Evolutionary conservation across 2,329 filamentous ascomycete genomes (phyloP).

Genomic region (Neofusicoccum sp.): DNA sequence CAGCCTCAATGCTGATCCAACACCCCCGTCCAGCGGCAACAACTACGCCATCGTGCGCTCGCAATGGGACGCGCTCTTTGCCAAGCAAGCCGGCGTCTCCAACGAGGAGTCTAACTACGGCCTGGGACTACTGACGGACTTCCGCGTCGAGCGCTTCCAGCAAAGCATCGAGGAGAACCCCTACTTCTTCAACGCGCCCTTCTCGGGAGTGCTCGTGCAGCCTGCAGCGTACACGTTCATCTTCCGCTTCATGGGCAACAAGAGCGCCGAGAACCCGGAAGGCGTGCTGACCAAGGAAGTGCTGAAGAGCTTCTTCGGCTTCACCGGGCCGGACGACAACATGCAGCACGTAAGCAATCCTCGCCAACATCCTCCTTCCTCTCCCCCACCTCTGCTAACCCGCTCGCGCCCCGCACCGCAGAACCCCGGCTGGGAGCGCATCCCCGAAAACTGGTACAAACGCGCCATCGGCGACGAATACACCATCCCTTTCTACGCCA

Average conservation of each 20-base stretch:
- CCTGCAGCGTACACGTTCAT: conserved; percentile 34
- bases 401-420: background rate
- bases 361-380: background rate
- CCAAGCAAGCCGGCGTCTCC: conserved; percentile 1
- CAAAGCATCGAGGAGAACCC: conserved; percentile 1
- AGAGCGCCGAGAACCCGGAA: conserved; percentile 32
- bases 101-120: conserved; percentile 9
- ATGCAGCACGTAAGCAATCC: background rate
- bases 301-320: conserved; percentile 16
- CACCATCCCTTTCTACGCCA: background rate
- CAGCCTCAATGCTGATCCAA: background rate
- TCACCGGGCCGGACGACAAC: conserved; percentile 1
- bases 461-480: background rate
- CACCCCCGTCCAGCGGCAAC: background rate
- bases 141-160: conserved; percentile 12
- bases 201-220: conserved; percentile 24
- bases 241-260: conserved; percentile 35
- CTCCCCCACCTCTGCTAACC: background rate
- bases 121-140: conserved; percentile 3
- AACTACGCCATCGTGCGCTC: background rate
- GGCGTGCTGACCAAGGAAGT: conserved; percentile 28
- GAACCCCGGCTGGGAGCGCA: conserved; percentile 9
- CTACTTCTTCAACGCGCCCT: conserved; percentile 10
- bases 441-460: conserved; percentile 20
- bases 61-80: conserved; percentile 8